Evolutionary conservation across 2,329 filamentous ascomycete species (phyloP), one percentile per base, ranked within the genome.

Genomic region (Myriosclerotinia duriaeana): DNA sequence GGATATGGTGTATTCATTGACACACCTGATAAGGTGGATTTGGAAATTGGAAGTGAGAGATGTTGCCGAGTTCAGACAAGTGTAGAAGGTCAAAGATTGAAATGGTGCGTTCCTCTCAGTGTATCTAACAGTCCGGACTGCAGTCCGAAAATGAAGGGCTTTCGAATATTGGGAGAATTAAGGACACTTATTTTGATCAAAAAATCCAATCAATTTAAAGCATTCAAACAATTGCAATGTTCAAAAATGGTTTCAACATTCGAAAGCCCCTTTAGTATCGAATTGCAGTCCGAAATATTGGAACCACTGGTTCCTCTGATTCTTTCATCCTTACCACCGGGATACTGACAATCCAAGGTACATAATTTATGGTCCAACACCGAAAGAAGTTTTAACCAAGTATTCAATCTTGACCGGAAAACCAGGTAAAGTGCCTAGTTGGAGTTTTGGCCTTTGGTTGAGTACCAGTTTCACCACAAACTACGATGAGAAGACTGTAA

Each of bases 1-100:
- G 90, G 90, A 0, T 93, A 93, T 74, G 90, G 90, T 26, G 81
- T 93, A 42, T 92, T 93, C 74, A 85, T 93, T 67, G 89, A 92
- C 74, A 85, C 86, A 7, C 82, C 89, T 0, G 89, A 89, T 30
- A 84, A 83, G 55, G 85, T 92, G 7, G 89, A 90, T 66, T 79
- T 92, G 12, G 90, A 92, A 75, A 82, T 93, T 67, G 89, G 90
- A 3, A 91, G 87, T 70, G 90, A 92, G 78, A 80, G 90, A n/a
- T 87, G 85, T 68, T 88, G 84, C 53, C 82, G 90, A 62, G 83
- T 92, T 5, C 89, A 92, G 77, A 87, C 88, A 1, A 87, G 85
- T 55, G 83, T 92, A 6, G 82, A 88, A 70, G 87, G 86, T 0
- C 89, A 93, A 77, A 80, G 88, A 17, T 75, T 93, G 61, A 89